phyloP scores from a whole-genome alignment of 768 basidiomycete genomes.

The Hericium rajendrae region DNA sequence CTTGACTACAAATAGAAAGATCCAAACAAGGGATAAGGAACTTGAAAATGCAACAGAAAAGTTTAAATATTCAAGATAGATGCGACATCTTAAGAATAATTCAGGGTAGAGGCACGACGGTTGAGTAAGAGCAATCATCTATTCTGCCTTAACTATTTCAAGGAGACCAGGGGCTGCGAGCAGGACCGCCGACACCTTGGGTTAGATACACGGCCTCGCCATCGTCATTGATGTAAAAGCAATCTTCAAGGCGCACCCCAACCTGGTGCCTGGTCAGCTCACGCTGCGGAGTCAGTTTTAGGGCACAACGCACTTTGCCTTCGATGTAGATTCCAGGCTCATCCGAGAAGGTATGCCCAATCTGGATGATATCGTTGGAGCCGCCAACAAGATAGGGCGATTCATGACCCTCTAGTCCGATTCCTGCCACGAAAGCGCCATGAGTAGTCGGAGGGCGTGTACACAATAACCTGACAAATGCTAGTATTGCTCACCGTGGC shows the following conservation, averaged over 20 bases:
- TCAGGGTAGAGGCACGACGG: too few species aligned
- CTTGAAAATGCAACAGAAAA: too few species aligned
- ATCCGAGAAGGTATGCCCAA: constrained; percentile 71
- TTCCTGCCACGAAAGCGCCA: constrained; percentile 36
- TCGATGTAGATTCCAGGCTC: constrained; percentile 76
- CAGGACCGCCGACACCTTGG: constrained; percentile 51
- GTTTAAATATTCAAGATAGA: too few species aligned
- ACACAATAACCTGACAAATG: neutral
- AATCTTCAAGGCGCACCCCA: constrained; percentile 79
- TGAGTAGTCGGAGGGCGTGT: neutral
- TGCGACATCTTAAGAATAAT: too few species aligned
- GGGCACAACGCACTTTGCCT: constrained; percentile 36
- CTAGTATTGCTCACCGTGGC: constrained; percentile 45
- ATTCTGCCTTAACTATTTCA: constrained; percentile 12
- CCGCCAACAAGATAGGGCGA: constrained; percentile 72
- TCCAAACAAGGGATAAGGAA: too few species aligned
- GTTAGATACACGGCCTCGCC: constrained; percentile 55
- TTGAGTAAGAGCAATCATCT: too few species aligned
- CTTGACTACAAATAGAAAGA: too few species aligned
- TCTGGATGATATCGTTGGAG: constrained; percentile 43
- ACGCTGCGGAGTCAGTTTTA: neutral
- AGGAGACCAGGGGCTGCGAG: constrained; percentile 27
- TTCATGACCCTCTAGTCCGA: constrained; percentile 80
- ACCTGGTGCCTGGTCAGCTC: constrained; percentile 30
- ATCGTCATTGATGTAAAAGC: constrained; percentile 51